Evolutionary conservation across 2,329 filamentous ascomycete genomes (phyloP).

Genomic region (Sporothrix pallida): DNA sequence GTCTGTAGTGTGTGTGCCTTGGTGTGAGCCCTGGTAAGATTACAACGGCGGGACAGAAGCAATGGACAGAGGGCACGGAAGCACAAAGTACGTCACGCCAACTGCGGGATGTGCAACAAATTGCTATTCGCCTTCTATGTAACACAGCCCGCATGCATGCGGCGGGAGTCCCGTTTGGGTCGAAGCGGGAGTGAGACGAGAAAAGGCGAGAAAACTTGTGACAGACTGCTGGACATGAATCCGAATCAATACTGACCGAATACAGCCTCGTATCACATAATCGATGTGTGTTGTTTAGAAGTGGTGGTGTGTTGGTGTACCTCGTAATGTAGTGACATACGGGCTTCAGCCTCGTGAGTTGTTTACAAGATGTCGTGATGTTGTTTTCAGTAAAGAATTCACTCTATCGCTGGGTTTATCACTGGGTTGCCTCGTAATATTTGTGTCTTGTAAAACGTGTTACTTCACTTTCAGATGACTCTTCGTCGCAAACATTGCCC

Average conservation of each 20-base stretch:
- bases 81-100: not conserved
- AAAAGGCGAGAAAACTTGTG: not conserved
- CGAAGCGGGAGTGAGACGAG: not conserved
- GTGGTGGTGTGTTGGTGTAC: not conserved
- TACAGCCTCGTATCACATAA: constrained; percentile 13
- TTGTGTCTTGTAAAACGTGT: not conserved
- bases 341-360: not conserved
- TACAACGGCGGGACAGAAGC: not conserved
- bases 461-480: not conserved
- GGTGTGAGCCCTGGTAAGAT: constrained; percentile 11
- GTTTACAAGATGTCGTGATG: not conserved
- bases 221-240: not conserved
- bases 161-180: not conserved
- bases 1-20: not conserved
- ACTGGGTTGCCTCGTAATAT: not conserved
- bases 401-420: no score
- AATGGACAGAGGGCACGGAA: no score
- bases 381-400: not conserved
- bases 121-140: not conserved
- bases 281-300: not conserved
- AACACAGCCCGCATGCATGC: constrained; percentile 10
- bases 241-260: not conserved
- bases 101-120: not conserved
- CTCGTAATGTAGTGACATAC: not conserved
- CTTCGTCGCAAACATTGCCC: not conserved